Base-by-base conservation (phyloP, 192 early-diverging fungal genomes). In the Globomyces pollinis-pini region DNA sequence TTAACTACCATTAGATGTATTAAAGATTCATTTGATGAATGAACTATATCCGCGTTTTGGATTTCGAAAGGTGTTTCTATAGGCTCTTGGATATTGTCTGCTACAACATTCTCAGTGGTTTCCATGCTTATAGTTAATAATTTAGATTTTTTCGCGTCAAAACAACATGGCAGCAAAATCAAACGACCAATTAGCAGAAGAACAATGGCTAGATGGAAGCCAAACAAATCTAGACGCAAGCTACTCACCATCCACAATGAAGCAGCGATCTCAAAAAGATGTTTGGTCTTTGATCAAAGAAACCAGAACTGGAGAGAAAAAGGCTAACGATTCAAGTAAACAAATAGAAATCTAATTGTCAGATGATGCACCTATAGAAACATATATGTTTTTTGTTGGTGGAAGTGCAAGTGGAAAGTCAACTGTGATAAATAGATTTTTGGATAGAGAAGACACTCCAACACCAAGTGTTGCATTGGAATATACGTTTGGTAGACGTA, bases 401-500 rank as follows among this genome's bases (percentile, higher is more conserved):
- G 55, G 52, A 30, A 63, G 61, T 15, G 28, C 44, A 20, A 24
- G 66, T 11, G 78, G 78, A 23, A 80, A 80, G 41, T 59, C 70
- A 15, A 56, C 57, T 12, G 18, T 80, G 5, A 68, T 80, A 3
- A 55, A 70, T 59, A 56, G 74, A 26, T 67, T 80, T 60, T 59
- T 74, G 41, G 76, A 77, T 58, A 62, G 13, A 79, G 78, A 77
- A 33, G 75, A 80, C 23, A 15, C 61, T 0, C 70, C 75, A 16
- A 44, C 55, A 5, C 68, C 72, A 30, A 80, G 67, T 15, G 63
- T 73, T 30, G 78, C 66, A 0, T 49, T 80, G 44, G 74, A 80
- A 49, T 80, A 80, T 72, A 77, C 69, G 49, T 67, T 69, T 59
- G 73, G 51, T 6, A 36, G 78, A 34, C 65, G 71, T 20, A 75